Evolutionary conservation across 2,329 filamentous ascomycete species (phyloP).

Genomic region (Sclerotinia spermophila): DNA sequence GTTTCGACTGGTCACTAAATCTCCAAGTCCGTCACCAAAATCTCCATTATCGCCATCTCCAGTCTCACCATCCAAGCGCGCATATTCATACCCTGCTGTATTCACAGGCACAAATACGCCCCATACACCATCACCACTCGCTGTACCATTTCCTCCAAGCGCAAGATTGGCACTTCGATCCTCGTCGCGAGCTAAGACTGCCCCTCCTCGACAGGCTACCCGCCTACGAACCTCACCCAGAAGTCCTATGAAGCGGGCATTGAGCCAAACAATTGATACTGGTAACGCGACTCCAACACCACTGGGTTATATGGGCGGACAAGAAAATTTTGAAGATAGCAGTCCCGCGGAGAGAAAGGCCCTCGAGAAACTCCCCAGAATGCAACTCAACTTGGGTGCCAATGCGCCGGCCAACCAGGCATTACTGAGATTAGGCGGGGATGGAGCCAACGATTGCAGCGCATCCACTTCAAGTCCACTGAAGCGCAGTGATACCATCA

Average conservation of each 20-base stretch:
- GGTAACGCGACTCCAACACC: slow-evolving; percentile 59
- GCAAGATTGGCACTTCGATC: slow-evolving; percentile 64
- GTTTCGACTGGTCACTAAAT: slow-evolving; percentile 60
- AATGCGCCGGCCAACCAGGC: slow-evolving; percentile 48
- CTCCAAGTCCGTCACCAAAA: slow-evolving; percentile 45
- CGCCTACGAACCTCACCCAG: slow-evolving; percentile 69
- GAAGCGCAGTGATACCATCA: slow-evolving; percentile 86
- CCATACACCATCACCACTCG: slow-evolving; percentile 50
- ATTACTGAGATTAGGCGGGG: slow-evolving; percentile 48
- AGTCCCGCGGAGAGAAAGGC: slow-evolving; percentile 47
- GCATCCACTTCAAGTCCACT: slow-evolving; percentile 72
- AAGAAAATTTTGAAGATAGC: slow-evolving; percentile 43
- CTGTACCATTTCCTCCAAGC: slow-evolving; percentile 63
- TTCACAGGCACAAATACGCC: slow-evolving; percentile 35
- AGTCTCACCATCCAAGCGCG: slow-evolving; percentile 45
- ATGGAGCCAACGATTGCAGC: slow-evolving; percentile 42
- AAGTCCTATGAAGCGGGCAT: slow-evolving; percentile 75
- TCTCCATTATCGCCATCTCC: slow-evolving; percentile 58
- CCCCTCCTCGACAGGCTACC: slow-evolving; percentile 52
- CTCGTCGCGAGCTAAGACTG: slow-evolving; percentile 56
- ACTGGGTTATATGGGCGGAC: slow-evolving; percentile 33
- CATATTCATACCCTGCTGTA: slow-evolving; percentile 51
- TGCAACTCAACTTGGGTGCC: slow-evolving; percentile 47
- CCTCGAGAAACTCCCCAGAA: slow-evolving; percentile 51
- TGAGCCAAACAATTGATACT: slow-evolving; percentile 63